phyloP scores from a whole-genome alignment of 192 early-diverging fungal genomes.

The Entomortierella chlamydospora region DNA sequence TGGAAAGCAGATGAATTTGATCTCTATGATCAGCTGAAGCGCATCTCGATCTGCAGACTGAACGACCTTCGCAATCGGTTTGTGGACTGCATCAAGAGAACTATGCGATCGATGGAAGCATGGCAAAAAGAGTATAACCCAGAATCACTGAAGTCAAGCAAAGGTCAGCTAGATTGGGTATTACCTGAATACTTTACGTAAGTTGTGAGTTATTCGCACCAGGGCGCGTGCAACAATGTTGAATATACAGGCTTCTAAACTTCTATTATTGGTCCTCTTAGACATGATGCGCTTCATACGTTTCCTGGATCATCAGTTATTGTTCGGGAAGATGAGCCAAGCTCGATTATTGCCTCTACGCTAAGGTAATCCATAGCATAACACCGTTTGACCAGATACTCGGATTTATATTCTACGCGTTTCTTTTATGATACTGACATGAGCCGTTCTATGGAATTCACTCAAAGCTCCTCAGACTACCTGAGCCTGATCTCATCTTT shows the following conservation, averaged over 20 bases:
- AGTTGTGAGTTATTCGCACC: not conserved
- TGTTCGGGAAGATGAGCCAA: slow-evolving; percentile 88
- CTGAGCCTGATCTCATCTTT: slow-evolving; percentile 40
- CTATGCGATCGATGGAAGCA: slow-evolving; percentile 51
- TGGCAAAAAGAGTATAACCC: slow-evolving; percentile 64
- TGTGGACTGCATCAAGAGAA: slow-evolving; percentile 41
- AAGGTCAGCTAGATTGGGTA: slow-evolving; percentile 52
- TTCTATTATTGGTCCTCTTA: not conserved
- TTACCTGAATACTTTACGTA: slow-evolving; percentile 67
- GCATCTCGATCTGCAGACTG: slow-evolving; percentile 43
- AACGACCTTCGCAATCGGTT: slow-evolving; percentile 68
- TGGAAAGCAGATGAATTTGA: slow-evolving; percentile 62
- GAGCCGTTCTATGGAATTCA: too few relatives aligned
- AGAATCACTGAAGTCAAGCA: slow-evolving; percentile 10
- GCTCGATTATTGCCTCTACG: slow-evolving; percentile 91
- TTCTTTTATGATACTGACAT: not conserved
- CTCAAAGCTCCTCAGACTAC: slow-evolving; percentile 63
- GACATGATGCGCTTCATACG: slow-evolving; percentile 63
- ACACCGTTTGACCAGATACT: not conserved
- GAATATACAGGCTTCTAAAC: not conserved
- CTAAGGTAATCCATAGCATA: slow-evolving; percentile 59
- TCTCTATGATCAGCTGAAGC: slow-evolving; percentile 54
- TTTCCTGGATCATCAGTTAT: slow-evolving; percentile 87
- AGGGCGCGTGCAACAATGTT: too few relatives aligned
- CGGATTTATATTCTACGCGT: not conserved